phyloP scores from a whole-genome alignment of 2,329 filamentous ascomycete species.

The Paraphoma chrysanthemicola region DNA sequence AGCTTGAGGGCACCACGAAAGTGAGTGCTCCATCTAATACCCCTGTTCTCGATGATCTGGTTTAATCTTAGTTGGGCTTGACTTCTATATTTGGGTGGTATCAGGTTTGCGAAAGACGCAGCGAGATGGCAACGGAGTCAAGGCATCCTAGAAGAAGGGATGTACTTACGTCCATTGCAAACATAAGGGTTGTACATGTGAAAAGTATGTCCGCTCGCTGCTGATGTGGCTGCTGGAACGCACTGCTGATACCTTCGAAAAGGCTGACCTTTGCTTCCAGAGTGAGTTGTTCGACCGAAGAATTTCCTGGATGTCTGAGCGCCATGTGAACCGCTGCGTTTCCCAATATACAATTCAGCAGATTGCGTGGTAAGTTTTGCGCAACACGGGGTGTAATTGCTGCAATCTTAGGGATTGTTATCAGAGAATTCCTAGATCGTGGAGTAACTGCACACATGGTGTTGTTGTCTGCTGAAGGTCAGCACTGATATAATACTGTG shows the following conservation, averaged over 20 bases:
- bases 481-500: background rate
- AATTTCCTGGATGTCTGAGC: conserved; percentile 20
- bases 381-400: conserved; percentile 15
- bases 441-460: conserved; percentile 14
- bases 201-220: conserved; percentile 25
- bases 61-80: too few species aligned
- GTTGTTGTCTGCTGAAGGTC: conserved; percentile 19
- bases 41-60: conserved; percentile 27
- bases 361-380: conserved; percentile 17
- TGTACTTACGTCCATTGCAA: conserved; percentile 31
- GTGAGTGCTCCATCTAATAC: conserved; percentile 26
- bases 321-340: conserved; percentile 30
- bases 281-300: conserved; percentile 19
- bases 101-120: background rate
- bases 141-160: too few species aligned
- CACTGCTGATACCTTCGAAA: conserved; percentile 23
- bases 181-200: conserved; percentile 19
- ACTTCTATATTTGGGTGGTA: too few species aligned
- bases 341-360: conserved; percentile 28
- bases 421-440: conserved; percentile 5
- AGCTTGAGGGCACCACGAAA: conserved; percentile 22
- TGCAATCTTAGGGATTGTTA: conserved; percentile 15
- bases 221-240: conserved; percentile 18
- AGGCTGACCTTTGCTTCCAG: conserved; percentile 26
- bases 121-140: background rate